Evolutionary conservation across 148 eudicot genomes (phyloP).

Genomic region (Rhododendron henanense): DNA sequence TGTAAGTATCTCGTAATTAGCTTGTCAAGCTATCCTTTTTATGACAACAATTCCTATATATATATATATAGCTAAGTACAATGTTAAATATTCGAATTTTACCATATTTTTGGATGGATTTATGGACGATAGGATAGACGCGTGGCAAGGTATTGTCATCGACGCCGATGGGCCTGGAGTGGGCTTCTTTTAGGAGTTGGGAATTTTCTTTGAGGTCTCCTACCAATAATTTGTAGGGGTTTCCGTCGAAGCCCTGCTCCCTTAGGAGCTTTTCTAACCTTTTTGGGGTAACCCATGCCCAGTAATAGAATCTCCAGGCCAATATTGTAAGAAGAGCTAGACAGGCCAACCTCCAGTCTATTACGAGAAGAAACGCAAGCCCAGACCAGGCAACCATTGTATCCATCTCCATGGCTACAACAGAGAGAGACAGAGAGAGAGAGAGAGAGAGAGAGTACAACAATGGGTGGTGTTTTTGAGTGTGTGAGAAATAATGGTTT

Average conservation of each 20-base stretch:
- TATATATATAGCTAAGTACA: too few relatives aligned
- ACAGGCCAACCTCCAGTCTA: background rate
- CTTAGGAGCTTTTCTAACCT: conserved; percentile 11
- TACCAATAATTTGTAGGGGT: conserved; percentile 3
- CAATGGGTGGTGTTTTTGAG: too few relatives aligned
- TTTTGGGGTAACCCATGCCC: background rate
- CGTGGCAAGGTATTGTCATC: conserved; percentile 7
- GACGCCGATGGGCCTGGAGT: conserved; percentile 7
- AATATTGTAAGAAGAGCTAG: background rate
- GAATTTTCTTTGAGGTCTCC: conserved; percentile 13
- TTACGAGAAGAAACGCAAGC: background rate
- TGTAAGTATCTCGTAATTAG: too few relatives aligned
- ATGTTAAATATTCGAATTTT: too few relatives aligned
- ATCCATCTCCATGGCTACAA: background rate
- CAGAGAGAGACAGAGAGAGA: background rate
- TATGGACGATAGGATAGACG: conserved; percentile 9
- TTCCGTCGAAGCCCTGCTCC: conserved; percentile 19
- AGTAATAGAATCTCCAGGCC: background rate
- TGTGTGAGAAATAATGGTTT: too few relatives aligned
- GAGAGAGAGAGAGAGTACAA: background rate
- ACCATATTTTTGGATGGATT: background rate
- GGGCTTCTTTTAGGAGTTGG: conserved; percentile 6
- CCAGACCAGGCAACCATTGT: background rate
- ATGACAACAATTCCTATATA: too few relatives aligned
- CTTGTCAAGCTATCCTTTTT: too few relatives aligned